phyloP scores from a whole-genome alignment of 345 rosid species.

The Boechera retrofracta region DNA sequence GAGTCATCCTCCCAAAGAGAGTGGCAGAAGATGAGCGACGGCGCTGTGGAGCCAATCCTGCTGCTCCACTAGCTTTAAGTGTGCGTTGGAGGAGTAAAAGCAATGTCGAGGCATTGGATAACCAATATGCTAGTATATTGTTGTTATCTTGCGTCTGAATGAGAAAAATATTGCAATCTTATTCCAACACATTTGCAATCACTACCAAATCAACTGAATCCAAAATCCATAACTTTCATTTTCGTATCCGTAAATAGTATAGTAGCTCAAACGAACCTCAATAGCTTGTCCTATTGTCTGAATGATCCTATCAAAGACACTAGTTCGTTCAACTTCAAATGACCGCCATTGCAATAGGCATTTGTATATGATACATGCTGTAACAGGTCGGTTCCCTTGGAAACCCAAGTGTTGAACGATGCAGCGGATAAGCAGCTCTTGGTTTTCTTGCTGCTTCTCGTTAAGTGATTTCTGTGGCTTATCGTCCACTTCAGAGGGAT shows the following conservation, averaged over 20 bases:
- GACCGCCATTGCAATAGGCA: conserved; percentile 94
- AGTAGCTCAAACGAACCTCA: conserved; percentile 56
- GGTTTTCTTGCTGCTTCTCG: conserved; percentile 94
- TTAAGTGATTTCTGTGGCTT: conserved; percentile 85
- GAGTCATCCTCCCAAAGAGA: conserved; percentile 94
- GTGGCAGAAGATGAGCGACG: conserved; percentile 91
- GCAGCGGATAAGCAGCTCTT: conserved; percentile 90
- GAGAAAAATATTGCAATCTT: background rate
- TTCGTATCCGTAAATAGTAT: background rate
- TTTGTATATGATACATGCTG: conserved; percentile 92
- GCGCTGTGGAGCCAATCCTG: conserved; percentile 93
- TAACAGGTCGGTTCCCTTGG: conserved; percentile 72
- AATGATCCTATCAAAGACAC: conserved; percentile 89
- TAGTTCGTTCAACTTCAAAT: conserved; percentile 92
- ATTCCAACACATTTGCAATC: background rate
- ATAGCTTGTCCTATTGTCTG: conserved; percentile 87
- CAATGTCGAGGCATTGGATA: conserved; percentile 90
- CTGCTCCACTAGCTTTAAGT: conserved; percentile 91
- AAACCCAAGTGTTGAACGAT: conserved; percentile 87
- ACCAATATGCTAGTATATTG: conserved; percentile 80
- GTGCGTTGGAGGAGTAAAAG: conserved; percentile 88
- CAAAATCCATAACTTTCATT: background rate
- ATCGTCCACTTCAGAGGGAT: conserved; percentile 66
- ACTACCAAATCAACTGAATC: background rate
- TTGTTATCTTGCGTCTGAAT: conserved; percentile 82